Percentiles rank a stretch among this genome's conserved stretches.
Evolutionary conservation across 768 basidiomycete species (phyloP).

Genomic region (Lactarius evosmus): DNA sequence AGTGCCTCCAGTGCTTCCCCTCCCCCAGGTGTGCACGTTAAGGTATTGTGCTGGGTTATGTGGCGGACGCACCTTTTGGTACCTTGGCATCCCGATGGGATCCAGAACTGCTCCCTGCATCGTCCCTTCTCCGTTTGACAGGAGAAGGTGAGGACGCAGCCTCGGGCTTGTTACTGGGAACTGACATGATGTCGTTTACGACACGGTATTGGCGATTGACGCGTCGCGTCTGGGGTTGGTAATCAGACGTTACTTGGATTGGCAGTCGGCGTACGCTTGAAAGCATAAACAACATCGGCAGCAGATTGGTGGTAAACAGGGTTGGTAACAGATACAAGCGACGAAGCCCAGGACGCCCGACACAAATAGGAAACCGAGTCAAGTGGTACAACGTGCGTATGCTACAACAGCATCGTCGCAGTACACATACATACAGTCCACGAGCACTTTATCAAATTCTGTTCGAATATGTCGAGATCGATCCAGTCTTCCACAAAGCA

Average conservation of each 20-base stretch:
- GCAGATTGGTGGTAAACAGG: not conserved
- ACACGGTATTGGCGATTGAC: not conserved
- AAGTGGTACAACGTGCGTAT: conserved; percentile 16
- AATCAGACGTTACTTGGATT: not conserved
- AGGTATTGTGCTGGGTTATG: not conserved
- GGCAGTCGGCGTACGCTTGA: not conserved
- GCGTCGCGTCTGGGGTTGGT: not conserved
- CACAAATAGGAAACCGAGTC: not conserved
- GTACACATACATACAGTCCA: conserved; percentile 14
- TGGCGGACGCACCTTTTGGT: conserved; percentile 16
- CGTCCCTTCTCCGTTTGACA: conserved; percentile 10
- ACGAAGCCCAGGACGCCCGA: not conserved
- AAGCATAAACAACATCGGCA: not conserved
- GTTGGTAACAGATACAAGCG: not conserved
- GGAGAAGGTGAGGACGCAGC: conserved; percentile 1
- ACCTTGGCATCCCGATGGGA: conserved; percentile 1
- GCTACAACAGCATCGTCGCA: conserved; percentile 12
- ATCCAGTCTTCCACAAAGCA: conserved; percentile 11
- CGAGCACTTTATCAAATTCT: conserved; percentile 10
- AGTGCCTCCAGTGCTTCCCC: too few species aligned
- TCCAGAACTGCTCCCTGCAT: not conserved
- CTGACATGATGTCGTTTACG: conserved; percentile 8
- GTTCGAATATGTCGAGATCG: conserved; percentile 6
- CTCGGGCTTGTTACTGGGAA: not conserved
- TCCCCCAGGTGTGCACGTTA: not conserved